Base-by-base conservation (phyloP, 208 protist species). In the Leishmania braziliensis region DNA sequence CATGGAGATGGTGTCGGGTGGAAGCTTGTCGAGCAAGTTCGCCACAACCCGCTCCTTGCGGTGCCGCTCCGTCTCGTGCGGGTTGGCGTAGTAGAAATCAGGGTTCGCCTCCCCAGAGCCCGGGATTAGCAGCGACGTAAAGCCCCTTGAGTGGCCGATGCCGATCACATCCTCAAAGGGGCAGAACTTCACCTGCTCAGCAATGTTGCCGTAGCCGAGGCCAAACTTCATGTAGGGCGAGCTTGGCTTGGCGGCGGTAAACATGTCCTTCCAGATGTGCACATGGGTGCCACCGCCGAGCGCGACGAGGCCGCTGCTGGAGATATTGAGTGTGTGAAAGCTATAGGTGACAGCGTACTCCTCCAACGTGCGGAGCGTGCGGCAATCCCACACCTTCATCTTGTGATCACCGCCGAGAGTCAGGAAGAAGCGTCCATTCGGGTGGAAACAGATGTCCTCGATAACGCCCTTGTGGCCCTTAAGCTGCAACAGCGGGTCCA, bases 301-400 rank as follows among this genome's bases (percentile, higher is more conserved):
- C 20, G 94, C 95, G 14, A 98, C 90, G 58, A 97, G 86, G n/a
- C 96, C 95, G 36, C 82, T 92, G 75, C 90, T 88, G 23, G 94
- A 96, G 80, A 98, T 94, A 76, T 96, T 92, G 20, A 98, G 75
- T 8, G 90, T 93, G 84, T 90, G 89, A 77, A 96, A 95, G 53
- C 80, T 88, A 86, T 96, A 95, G 51, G 91, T 95, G 71, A 96
- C 80, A 77, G 92, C 92, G 82, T 97, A 97, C 84, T 97, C 92
- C 82, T 98, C 91, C 58, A 98, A 80, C 36, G 93, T 80, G 71
- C 96, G 88, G 77, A 98, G 98, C 3, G 92, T 99, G 58, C 99
- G 90, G 62, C 99, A 85, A 88, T 99, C 99, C 97, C 98, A 99
- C 18, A 99, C 90, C 84, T 99, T 99, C 74, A 99, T 85, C 77